Evolutionary conservation across 257 asterid species (phyloP).

Genomic region (Knoxia roxburghii): DNA sequence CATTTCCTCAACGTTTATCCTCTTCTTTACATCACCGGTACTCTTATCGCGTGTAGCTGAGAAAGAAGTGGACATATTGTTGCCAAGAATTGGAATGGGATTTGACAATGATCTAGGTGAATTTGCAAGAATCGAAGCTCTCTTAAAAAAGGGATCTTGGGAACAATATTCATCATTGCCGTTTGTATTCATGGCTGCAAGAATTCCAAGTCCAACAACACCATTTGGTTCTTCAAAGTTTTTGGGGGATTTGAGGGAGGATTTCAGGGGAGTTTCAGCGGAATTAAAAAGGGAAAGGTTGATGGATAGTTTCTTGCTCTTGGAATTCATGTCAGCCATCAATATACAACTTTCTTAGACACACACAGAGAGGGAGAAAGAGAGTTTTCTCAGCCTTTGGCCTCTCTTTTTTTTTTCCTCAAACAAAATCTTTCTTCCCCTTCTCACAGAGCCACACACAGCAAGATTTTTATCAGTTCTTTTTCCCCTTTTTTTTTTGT

Average conservation of each 20-base stretch:
- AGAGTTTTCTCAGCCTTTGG: neutral
- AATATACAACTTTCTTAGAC: slow-evolving; percentile 2
- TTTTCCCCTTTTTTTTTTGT: neutral
- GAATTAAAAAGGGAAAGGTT: slow-evolving; percentile 50
- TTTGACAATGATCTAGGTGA: slow-evolving; percentile 48
- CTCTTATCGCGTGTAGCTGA: slow-evolving; percentile 8
- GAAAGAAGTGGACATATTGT: slow-evolving; percentile 2
- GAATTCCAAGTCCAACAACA: slow-evolving; percentile 77
- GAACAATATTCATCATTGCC: slow-evolving; percentile 10
- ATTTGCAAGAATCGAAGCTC: slow-evolving; percentile 35
- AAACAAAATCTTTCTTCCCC: slow-evolving; percentile 5
- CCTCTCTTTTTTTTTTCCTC: neutral
- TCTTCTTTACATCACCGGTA: slow-evolving; percentile 6
- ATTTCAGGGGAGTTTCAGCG: slow-evolving; percentile 24
- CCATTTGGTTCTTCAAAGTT: slow-evolving; percentile 57
- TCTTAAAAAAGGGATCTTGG: slow-evolving; percentile 28
- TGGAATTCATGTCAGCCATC: slow-evolving; percentile 43
- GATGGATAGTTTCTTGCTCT: slow-evolving; percentile 42
- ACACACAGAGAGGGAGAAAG: slow-evolving; percentile 9
- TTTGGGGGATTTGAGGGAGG: slow-evolving; percentile 34
- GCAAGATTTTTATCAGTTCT: neutral
- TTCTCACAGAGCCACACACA: neutral
- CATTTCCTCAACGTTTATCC: slow-evolving; percentile 38
- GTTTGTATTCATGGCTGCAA: slow-evolving; percentile 48
- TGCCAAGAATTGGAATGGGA: slow-evolving; percentile 38